Evolutionary conservation across 768 basidiomycete species (phyloP).

Genomic region (Phlebiopsis gigantea): DNA sequence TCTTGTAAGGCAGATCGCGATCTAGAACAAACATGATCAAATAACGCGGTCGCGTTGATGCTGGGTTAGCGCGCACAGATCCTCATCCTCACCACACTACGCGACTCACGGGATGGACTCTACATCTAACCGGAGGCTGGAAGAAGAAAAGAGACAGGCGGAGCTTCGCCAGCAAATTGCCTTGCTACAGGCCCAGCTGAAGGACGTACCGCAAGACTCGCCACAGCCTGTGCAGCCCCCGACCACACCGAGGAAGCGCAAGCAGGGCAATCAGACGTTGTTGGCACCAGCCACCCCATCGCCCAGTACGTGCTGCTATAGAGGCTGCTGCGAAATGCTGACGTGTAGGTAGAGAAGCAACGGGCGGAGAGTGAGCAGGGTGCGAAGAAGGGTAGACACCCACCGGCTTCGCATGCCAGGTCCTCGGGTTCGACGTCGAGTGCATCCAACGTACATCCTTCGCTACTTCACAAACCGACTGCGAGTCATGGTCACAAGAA

Average conservation of each 20-base stretch:
- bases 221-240: slow-evolving; percentile 14
- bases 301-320: slow-evolving; percentile 44
- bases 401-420: not conserved
- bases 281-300: slow-evolving; percentile 60
- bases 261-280: slow-evolving; percentile 28
- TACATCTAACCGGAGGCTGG: slow-evolving; percentile 34
- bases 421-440: not conserved
- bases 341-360: slow-evolving; percentile 34
- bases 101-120: slow-evolving; percentile 46
- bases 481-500: slow-evolving; percentile 21
- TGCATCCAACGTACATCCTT: not conserved
- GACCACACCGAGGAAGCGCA: slow-evolving; percentile 46
- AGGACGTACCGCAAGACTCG: slow-evolving; percentile 26
- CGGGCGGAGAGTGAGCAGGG: slow-evolving; percentile 30
- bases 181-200: slow-evolving; percentile 49
- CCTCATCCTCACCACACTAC: not conserved
- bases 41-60: slow-evolving; percentile 16
- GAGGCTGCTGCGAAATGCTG: not conserved
- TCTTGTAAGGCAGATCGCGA: not conserved
- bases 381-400: not conserved
- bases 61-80: not conserved
- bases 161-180: slow-evolving; percentile 53
- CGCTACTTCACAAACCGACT: not conserved
- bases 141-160: slow-evolving; percentile 37
- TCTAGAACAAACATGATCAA: slow-evolving; percentile 15